phyloP scores from a whole-genome alignment of 2,329 filamentous ascomycete genomes.

The Nemania diffusa region DNA sequence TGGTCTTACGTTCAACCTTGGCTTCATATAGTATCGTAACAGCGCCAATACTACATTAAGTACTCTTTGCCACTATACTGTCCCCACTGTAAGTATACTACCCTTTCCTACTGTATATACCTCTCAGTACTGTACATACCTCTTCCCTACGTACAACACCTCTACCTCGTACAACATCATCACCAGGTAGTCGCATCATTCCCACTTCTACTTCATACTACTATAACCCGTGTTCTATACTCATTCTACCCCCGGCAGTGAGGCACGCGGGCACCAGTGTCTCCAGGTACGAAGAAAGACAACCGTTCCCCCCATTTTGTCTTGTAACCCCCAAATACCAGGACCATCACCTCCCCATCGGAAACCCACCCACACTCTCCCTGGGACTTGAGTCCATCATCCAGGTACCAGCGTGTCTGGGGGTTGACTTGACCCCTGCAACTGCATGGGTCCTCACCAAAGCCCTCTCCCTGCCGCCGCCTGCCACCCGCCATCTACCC shows the following conservation, averaged over 20 bases:
- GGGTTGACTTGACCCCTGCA: slow-evolving; percentile 29
- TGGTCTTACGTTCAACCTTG: slow-evolving; percentile 29
- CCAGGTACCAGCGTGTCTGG: slow-evolving; percentile 30
- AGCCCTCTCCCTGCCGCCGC: slow-evolving; percentile 19
- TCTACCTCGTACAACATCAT: slow-evolving; percentile 6
- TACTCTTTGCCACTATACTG: slow-evolving; percentile 13
- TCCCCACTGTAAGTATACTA: background rate
- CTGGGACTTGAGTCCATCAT: slow-evolving; percentile 22
- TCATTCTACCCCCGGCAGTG: background rate
- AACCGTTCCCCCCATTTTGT: slow-evolving; percentile 17
- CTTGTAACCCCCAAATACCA: slow-evolving; percentile 19
- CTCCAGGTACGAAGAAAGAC: slow-evolving; percentile 7
- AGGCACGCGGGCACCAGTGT: slow-evolving; percentile 14
- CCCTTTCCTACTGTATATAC: no score
- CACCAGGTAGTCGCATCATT: slow-evolving; percentile 9
- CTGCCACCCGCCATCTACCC: slow-evolving; percentile 23
- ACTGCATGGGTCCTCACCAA: slow-evolving; percentile 32
- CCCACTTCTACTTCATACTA: background rate
- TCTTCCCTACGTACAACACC: background rate
- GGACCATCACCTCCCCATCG: slow-evolving; percentile 6
- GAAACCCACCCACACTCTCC: slow-evolving; percentile 26
- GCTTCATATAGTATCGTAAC: slow-evolving; percentile 9
- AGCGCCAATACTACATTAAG: slow-evolving; percentile 12
- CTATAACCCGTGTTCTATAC: background rate
- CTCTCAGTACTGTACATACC: background rate